These are phyloP conservation scores for Akanthomyces muscarius DNA, from an alignment of 2,329 filamentous ascomycete genomes.

Conservation along the genomic window DNA sequence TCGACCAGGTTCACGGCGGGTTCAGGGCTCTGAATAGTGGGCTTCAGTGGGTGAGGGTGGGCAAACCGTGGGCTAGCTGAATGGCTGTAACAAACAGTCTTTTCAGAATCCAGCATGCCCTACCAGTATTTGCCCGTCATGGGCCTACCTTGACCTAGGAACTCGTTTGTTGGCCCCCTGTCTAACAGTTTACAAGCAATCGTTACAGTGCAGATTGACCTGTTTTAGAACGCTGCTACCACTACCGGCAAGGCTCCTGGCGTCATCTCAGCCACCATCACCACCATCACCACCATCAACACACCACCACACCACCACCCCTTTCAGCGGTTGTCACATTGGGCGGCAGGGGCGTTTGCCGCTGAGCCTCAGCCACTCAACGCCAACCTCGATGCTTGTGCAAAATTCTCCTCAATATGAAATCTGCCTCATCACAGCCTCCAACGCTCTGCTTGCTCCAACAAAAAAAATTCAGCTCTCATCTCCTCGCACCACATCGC, in stretches of 20 bases:
- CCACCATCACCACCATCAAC: too few species aligned
- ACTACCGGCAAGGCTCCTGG: too few species aligned
- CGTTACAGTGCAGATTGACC: too few species aligned
- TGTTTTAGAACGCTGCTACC: too few species aligned
- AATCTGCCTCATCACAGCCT: slow-evolving; percentile 6
- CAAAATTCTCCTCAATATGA: background rate
- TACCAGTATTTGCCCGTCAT: too few species aligned
- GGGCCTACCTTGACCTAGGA: too few species aligned
- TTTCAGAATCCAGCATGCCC: too few species aligned
- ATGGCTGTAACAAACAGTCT: background rate
- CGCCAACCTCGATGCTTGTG: background rate
- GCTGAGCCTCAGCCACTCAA: slow-evolving; percentile 12
- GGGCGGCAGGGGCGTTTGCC: background rate
- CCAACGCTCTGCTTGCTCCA: background rate
- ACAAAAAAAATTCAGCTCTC: background rate
- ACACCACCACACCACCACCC: too few species aligned
- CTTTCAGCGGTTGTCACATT: background rate
- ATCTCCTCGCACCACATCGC: slow-evolving; percentile 9
- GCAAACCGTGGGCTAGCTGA: background rate
- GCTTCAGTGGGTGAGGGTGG: background rate
- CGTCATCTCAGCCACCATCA: too few species aligned
- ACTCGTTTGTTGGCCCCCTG: too few species aligned
- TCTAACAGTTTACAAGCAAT: too few species aligned
- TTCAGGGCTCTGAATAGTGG: slow-evolving; percentile 6
- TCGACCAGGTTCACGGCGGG: background rate